Conservation (phyloP, 2,329 filamentous ascomycete species). For the Raffaelea albimanens region DNA sequence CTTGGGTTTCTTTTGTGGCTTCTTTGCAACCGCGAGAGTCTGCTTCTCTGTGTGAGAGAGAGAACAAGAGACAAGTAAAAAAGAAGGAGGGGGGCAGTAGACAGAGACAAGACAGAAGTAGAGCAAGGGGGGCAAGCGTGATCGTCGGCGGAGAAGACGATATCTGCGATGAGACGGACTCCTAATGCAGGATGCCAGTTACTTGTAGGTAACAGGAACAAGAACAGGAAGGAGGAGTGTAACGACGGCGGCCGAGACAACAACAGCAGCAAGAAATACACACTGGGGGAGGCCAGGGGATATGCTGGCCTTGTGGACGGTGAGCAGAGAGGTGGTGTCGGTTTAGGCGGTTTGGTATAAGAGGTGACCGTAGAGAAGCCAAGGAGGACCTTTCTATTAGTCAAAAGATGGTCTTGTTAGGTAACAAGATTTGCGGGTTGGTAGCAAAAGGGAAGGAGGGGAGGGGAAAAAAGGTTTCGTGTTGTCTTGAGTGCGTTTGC, state of each 20-base stretch:
- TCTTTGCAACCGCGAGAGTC: not conserved
- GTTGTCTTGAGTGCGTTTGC: not conserved
- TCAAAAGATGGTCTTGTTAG: constrained; percentile 34
- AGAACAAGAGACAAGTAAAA: not conserved
- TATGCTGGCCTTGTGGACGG: not conserved
- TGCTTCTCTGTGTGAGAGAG: not conserved
- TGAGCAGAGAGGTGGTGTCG: not conserved
- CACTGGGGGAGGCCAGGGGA: not conserved
- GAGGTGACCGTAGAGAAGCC: constrained; percentile 3
- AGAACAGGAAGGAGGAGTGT: too few species aligned
- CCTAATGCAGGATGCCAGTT: too few species aligned
- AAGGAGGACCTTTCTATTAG: constrained; percentile 32
- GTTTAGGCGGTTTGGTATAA: not conserved
- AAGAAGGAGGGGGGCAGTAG: not conserved
- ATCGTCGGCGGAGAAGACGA: too few species aligned
- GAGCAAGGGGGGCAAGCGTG: too few species aligned
- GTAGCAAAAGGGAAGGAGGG: not conserved
- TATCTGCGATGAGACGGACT: too few species aligned
- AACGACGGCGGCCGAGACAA: too few species aligned
- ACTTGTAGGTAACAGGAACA: too few species aligned
- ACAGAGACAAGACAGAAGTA: not conserved
- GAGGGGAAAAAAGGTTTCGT: constrained; percentile 4
- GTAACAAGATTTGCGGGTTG: constrained; percentile 25
- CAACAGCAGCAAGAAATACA: too few species aligned
- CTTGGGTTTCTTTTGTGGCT: not conserved